Percentiles rank a stretch among this genome's conserved stretches.
These are phyloP conservation scores for Rhodotorula sp. DNA, from an alignment of 1,284 basidiomycete genomes.

Conservation along the genomic window DNA sequence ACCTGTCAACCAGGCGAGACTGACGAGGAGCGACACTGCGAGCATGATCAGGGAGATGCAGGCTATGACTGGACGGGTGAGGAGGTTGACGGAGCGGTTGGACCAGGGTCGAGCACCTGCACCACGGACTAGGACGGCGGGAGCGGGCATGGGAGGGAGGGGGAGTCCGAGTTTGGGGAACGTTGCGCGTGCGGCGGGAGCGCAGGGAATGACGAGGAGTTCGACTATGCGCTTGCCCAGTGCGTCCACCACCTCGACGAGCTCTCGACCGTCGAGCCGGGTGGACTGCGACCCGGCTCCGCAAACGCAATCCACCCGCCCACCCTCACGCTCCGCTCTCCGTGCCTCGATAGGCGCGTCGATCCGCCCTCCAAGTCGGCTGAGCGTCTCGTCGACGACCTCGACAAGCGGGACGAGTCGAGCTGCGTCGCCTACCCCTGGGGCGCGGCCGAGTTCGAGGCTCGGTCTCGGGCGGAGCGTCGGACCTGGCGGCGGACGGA, in stretches of 20 bases:
- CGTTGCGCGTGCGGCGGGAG: neutral
- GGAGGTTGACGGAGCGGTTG: conserved; percentile 33
- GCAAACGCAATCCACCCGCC: conserved; percentile 19
- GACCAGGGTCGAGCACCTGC: conserved; percentile 26
- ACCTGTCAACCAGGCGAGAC: neutral
- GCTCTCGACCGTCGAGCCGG: too few species aligned
- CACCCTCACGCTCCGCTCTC: conserved; percentile 21
- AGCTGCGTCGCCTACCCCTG: too few species aligned
- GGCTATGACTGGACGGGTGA: conserved; percentile 36
- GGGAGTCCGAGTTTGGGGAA: conserved; percentile 16
- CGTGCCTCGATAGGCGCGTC: conserved; percentile 12
- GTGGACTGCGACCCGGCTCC: too few species aligned
- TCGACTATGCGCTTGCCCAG: conserved; percentile 3
- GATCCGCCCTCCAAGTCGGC: too few species aligned
- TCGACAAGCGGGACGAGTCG: too few species aligned
- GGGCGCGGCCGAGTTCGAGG: too few species aligned
- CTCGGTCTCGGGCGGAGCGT: too few species aligned
- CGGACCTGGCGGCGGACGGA: too few species aligned
- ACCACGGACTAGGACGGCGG: too few species aligned
- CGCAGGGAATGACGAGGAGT: conserved; percentile 10
- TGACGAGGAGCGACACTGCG: conserved; percentile 12
- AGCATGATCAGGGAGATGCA: conserved; percentile 40
- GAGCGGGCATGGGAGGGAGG: conserved; percentile 22
- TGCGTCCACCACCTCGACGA: neutral
- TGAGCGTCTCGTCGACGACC: too few species aligned